These are phyloP conservation scores for Prunella vulgaris DNA, from an alignment of 257 asterid genomes.

Conservation along the genomic window DNA sequence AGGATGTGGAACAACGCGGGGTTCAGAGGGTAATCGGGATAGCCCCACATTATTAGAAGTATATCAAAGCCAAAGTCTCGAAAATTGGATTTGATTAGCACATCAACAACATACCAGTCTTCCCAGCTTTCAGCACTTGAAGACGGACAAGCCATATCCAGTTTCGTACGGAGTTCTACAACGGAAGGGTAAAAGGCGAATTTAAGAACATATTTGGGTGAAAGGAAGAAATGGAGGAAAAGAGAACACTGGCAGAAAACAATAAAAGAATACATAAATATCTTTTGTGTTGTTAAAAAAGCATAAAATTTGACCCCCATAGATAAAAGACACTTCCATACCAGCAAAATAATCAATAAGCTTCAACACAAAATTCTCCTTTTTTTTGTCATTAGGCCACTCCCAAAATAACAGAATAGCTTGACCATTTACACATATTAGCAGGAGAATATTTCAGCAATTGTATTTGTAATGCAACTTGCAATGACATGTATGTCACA, in stretches of 20 bases:
- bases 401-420: not conserved
- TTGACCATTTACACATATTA: not conserved
- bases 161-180: slow-evolving; percentile 51
- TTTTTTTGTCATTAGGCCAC: not conserved
- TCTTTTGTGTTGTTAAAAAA: not conserved
- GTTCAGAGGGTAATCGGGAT: slow-evolving; percentile 52
- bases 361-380: not conserved
- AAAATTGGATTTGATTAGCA: slow-evolving; percentile 51
- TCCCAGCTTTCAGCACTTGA: slow-evolving; percentile 46
- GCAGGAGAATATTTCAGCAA: not conserved
- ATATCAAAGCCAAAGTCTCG: slow-evolving; percentile 35
- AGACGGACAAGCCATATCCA: slow-evolving; percentile 26
- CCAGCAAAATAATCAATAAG: not conserved
- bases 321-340: not conserved
- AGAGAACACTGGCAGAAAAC: not conserved
- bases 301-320: not conserved
- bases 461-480: not conserved
- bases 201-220: not conserved
- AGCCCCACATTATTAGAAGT: slow-evolving; percentile 38
- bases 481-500: not conserved
- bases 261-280: not conserved
- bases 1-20: slow-evolving; percentile 45
- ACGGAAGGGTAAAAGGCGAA: not conserved
- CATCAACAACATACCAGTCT: slow-evolving; percentile 41
- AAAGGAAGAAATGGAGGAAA: not conserved